These are phyloP conservation scores for Phalaenopsis hybrid DNA, from an alignment of 116 monocot species.

Conservation along the genomic window DNA sequence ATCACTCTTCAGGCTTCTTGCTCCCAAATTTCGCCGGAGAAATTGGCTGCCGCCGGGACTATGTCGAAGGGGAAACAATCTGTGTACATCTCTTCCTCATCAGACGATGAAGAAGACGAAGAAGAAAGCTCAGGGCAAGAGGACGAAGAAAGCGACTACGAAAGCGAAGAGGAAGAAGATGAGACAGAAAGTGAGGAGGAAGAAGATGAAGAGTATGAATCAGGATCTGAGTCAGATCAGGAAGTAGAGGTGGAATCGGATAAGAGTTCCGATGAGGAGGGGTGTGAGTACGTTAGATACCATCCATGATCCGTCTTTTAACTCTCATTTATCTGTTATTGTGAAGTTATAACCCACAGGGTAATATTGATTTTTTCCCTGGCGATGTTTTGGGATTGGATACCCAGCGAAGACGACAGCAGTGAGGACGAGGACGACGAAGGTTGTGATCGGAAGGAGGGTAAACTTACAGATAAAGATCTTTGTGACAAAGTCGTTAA, in stretches of 20 bases:
- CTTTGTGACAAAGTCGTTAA: constrained; percentile 16
- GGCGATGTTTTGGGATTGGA: background rate
- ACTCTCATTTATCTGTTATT: background rate
- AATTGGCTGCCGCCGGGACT: background rate
- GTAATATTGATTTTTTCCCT: background rate
- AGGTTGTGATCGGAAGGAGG: background rate
- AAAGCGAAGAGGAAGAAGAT: constrained; percentile 9
- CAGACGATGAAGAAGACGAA: background rate
- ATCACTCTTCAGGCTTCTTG: background rate
- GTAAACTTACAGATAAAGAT: constrained; percentile 9
- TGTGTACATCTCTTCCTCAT: background rate
- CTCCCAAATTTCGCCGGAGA: background rate
- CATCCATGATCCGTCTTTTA: background rate
- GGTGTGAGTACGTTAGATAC: background rate
- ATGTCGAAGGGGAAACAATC: background rate
- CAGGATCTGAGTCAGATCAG: background rate
- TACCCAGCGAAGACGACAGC: constrained; percentile 11
- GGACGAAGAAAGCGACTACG: background rate
- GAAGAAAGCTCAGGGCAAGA: constrained; percentile 2
- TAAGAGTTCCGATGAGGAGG: background rate
- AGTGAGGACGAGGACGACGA: constrained; percentile 4
- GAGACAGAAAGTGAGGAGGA: constrained; percentile 4
- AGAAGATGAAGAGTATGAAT: constrained; percentile 6
- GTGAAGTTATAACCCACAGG: background rate
- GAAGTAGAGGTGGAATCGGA: constrained; percentile 3